Evolutionary conservation across 2,329 filamentous ascomycete genomes (phyloP).

Genomic region (Pseudogymnoascus sp.): DNA sequence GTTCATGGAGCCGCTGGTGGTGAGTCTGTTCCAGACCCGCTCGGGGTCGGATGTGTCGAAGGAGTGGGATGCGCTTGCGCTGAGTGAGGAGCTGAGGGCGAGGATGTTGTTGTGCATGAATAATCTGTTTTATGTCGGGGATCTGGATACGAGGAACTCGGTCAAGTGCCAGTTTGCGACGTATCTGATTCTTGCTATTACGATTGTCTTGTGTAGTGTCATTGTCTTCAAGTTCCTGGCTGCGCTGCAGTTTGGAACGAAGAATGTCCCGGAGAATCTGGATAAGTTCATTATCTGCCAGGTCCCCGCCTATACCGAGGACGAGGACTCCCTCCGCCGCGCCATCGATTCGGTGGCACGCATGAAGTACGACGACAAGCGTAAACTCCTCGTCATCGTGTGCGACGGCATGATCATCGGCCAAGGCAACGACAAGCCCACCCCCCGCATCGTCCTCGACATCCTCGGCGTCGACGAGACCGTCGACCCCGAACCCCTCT

Average conservation of each 20-base stretch:
- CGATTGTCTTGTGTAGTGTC: constrained; percentile 72
- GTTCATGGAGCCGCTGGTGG: constrained; percentile 73
- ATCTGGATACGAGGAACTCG: constrained; percentile 42
- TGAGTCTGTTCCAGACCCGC: constrained; percentile 67
- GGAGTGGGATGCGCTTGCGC: constrained; percentile 64
- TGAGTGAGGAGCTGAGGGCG: constrained; percentile 48
- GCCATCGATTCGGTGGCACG: constrained; percentile 91
- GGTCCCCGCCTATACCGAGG: constrained; percentile 95
- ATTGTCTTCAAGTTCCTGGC: constrained; percentile 85
- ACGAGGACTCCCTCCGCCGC: constrained; percentile 88
- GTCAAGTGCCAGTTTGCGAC: constrained; percentile 79
- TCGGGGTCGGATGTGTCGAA: constrained; percentile 76
- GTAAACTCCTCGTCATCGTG: constrained; percentile 92
- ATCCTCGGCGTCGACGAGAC: constrained; percentile 92
- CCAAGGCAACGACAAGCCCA: constrained; percentile 90
- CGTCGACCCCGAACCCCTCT: constrained; percentile 89
- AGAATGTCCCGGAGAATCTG: constrained; percentile 78
- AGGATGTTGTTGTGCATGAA: constrained; percentile 79
- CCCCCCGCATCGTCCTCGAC: constrained; percentile 94
- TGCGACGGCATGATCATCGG: constrained; percentile 97
- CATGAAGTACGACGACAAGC: constrained; percentile 94
- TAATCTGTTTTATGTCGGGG: constrained; percentile 87
- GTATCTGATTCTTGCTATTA: constrained; percentile 80
- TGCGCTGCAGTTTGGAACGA: constrained; percentile 87
- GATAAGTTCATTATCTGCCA: constrained; percentile 99